phyloP scores from a whole-genome alignment of 768 basidiomycete species.

The Leucosporidium yakuticum region DNA sequence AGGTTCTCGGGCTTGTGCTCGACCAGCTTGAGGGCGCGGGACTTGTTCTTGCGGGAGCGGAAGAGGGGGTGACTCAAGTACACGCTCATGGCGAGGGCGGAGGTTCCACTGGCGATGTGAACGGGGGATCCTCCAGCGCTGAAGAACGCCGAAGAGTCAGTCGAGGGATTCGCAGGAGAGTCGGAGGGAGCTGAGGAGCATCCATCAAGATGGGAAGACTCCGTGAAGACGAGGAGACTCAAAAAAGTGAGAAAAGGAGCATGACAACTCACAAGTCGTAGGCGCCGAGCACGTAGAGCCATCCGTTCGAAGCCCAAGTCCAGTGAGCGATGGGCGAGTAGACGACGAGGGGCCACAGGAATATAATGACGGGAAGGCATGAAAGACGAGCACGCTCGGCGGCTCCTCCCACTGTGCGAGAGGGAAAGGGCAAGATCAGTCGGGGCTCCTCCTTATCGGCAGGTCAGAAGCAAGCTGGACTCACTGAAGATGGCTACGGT shows the following conservation, averaged over 20 bases:
- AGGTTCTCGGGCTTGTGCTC: constrained; percentile 1
- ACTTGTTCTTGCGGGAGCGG: not conserved
- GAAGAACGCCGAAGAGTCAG: too few species aligned
- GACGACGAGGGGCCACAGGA: constrained; percentile 16
- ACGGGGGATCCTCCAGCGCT: constrained; percentile 75
- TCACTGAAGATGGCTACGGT: constrained; percentile 1
- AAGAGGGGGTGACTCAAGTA: not conserved
- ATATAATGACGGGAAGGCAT: not conserved
- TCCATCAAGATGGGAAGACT: too few species aligned
- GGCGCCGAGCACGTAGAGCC: constrained; percentile 13
- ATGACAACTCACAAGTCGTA: constrained; percentile 14
- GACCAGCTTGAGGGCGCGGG: not conserved
- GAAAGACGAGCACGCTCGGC: constrained; percentile 18
- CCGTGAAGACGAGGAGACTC: too few species aligned
- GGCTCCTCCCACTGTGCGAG: constrained; percentile 13
- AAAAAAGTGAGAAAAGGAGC: not conserved
- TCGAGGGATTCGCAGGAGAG: too few species aligned
- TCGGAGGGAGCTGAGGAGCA: too few species aligned
- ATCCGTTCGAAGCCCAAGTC: constrained; percentile 17
- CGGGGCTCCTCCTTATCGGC: not conserved
- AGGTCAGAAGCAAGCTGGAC: not conserved
- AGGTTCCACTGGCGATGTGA: constrained; percentile 52
- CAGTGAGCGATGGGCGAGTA: constrained; percentile 17
- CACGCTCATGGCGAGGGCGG: not conserved
- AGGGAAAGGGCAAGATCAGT: not conserved